A percentile compares a stretch with the other conserved stretches of the same genome.
Conservation (phyloP, 768 basidiomycete genomes). For the Coprinellus aureogranulatus region DNA sequence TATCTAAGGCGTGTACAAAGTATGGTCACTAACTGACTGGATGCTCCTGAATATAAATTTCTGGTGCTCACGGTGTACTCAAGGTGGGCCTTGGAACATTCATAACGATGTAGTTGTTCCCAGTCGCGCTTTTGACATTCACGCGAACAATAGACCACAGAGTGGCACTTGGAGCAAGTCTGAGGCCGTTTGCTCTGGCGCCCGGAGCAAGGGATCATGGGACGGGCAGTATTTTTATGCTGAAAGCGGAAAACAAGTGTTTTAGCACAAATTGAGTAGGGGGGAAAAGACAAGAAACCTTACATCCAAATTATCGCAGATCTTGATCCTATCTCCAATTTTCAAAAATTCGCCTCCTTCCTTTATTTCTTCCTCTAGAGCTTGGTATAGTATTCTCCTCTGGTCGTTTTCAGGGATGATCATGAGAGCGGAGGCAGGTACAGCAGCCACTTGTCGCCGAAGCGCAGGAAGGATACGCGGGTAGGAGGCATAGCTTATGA, state of each 20-base stretch:
- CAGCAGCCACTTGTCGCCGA: not conserved
- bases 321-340: not conserved
- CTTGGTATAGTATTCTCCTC: not conserved
- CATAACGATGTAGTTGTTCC: not conserved
- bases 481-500: not conserved
- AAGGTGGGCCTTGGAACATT: not conserved
- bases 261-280: too few relatives aligned
- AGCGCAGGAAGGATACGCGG: not conserved
- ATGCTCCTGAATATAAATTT: too few relatives aligned
- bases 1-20: not conserved
- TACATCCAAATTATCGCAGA: not conserved
- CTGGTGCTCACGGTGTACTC: too few relatives aligned
- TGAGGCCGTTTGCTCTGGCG: not conserved
- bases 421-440: not conserved
- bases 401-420: not conserved
- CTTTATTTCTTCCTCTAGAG: not conserved
- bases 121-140: not conserved
- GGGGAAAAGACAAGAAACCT: not conserved
- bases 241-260: not conserved
- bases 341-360: not conserved
- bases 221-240: not conserved
- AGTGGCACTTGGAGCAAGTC: not conserved
- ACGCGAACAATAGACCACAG: not conserved
- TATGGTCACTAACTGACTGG: too few relatives aligned
- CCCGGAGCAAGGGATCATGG: not conserved